Evolutionary conservation across 2,329 filamentous ascomycete genomes (phyloP).

Genomic region (Madurella mycetomatis): DNA sequence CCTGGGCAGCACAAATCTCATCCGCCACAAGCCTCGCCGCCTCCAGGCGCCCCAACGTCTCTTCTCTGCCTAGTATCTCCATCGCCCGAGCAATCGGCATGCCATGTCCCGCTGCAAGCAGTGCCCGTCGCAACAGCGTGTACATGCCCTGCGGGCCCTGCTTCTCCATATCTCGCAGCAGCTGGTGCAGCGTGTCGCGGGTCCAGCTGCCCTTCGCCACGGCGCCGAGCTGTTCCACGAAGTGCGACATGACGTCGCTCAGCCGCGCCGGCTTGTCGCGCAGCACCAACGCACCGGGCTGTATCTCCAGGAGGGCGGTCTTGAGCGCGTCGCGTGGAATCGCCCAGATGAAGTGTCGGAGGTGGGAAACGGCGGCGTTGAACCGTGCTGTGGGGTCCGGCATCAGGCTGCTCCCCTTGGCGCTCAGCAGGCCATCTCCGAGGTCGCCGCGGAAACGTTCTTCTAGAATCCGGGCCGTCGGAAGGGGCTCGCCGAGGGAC

Average conservation of each 20-base stretch:
- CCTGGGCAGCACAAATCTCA: not conserved
- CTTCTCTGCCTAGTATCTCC: slow-evolving; percentile 29
- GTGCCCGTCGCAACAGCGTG: slow-evolving; percentile 30
- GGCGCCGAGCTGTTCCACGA: slow-evolving; percentile 7
- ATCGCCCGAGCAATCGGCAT: slow-evolving; percentile 26
- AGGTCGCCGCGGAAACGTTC: slow-evolving; percentile 8
- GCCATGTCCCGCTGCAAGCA: slow-evolving; percentile 27
- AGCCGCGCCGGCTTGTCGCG: not conserved
- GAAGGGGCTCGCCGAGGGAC: not conserved
- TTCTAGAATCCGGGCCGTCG: not conserved
- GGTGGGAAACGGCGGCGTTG: slow-evolving; percentile 11
- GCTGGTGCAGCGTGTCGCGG: not conserved
- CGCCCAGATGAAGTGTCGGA: slow-evolving; percentile 29
- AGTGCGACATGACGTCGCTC: slow-evolving; percentile 2
- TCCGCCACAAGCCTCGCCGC: slow-evolving; percentile 2
- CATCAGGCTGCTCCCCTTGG: not conserved
- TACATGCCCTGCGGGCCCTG: slow-evolving; percentile 17
- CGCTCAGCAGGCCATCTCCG: not conserved
- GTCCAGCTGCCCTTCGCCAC: slow-evolving; percentile 1
- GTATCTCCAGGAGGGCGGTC: not conserved
- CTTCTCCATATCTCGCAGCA: not conserved
- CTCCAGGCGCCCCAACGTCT: slow-evolving; percentile 27
- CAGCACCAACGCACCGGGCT: slow-evolving; percentile 1
- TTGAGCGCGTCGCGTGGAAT: slow-evolving; percentile 7
- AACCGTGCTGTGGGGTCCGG: slow-evolving; percentile 1